These are phyloP conservation scores for Mycena chlorophos DNA, from an alignment of 768 basidiomycete species.

Conservation along the genomic window DNA sequence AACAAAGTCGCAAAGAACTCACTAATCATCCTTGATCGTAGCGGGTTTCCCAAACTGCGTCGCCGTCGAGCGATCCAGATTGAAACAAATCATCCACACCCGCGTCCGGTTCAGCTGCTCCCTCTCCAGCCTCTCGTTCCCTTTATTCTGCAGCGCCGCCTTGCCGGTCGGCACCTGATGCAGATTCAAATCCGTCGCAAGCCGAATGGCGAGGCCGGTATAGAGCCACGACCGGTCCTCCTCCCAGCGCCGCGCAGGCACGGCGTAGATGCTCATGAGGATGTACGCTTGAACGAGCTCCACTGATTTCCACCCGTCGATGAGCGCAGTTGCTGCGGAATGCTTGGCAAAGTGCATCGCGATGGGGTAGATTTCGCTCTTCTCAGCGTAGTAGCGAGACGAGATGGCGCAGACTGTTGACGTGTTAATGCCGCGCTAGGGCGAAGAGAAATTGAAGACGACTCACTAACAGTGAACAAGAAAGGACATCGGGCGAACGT, in stretches of 20 bases:
- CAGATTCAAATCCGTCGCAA: constrained; percentile 87
- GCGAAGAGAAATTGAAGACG: background rate
- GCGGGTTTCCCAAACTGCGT: constrained; percentile 90
- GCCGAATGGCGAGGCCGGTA: constrained; percentile 84
- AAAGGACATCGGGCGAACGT: constrained; percentile 87
- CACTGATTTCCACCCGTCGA: constrained; percentile 81
- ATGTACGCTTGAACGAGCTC: constrained; percentile 92
- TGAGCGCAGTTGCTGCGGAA: constrained; percentile 76
- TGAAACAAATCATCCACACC: constrained; percentile 92
- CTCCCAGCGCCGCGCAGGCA: constrained; percentile 82
- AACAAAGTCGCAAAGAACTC: constrained; percentile 26
- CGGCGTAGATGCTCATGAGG: constrained; percentile 78
- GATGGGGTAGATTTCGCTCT: constrained; percentile 82
- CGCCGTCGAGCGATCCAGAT: constrained; percentile 82
- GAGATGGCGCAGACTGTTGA: constrained; percentile 78
- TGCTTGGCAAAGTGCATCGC: constrained; percentile 89
- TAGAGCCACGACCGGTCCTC: constrained; percentile 90
- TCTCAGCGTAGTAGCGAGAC: constrained; percentile 75
- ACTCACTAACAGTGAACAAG: constrained; percentile 83
- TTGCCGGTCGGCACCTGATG: constrained; percentile 64
- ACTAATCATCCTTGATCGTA: constrained; percentile 85
- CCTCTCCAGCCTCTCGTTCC: constrained; percentile 70
- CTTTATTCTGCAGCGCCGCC: constrained; percentile 36
- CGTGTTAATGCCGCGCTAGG: background rate
- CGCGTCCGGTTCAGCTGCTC: constrained; percentile 83